Conservation (phyloP, 306 rosid genomes). For the Inga leiocalycina region DNA sequence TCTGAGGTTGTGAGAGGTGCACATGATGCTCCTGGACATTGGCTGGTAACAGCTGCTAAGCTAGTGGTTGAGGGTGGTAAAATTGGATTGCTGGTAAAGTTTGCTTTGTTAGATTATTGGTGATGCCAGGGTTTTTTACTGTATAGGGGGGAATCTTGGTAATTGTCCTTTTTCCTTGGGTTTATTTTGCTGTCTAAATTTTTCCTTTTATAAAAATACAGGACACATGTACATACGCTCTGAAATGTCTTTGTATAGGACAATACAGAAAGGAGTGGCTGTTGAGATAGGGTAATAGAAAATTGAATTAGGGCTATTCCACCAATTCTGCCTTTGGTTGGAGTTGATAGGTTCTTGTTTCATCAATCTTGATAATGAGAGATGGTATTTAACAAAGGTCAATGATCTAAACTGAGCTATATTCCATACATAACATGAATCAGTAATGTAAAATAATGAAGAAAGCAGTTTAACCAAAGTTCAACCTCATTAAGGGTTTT, state of each 20-base stretch:
- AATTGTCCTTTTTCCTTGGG: slow-evolving; percentile 29
- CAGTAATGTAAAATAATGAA: background rate
- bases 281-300: slow-evolving; percentile 36
- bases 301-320: slow-evolving; percentile 25
- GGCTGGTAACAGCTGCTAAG: slow-evolving; percentile 92
- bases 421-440: background rate
- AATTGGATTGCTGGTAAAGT: slow-evolving; percentile 84
- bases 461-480: background rate
- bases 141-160: slow-evolving; percentile 28
- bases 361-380: background rate
- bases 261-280: slow-evolving; percentile 42
- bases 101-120: slow-evolving; percentile 82
- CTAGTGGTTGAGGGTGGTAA: slow-evolving; percentile 76
- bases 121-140: slow-evolving; percentile 38
- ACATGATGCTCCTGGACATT: slow-evolving; percentile 90
- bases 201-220: background rate
- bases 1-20: slow-evolving; percentile 90
- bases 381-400: background rate
- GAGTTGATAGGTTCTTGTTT: background rate
- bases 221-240: slow-evolving; percentile 33
- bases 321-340: background rate
- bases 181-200: slow-evolving; percentile 28
- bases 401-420: background rate
- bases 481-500: background rate
- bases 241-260: slow-evolving; percentile 46